Conservation (phyloP, 805 yeast genomes). For the Pichia membranifaciens region DNA sequence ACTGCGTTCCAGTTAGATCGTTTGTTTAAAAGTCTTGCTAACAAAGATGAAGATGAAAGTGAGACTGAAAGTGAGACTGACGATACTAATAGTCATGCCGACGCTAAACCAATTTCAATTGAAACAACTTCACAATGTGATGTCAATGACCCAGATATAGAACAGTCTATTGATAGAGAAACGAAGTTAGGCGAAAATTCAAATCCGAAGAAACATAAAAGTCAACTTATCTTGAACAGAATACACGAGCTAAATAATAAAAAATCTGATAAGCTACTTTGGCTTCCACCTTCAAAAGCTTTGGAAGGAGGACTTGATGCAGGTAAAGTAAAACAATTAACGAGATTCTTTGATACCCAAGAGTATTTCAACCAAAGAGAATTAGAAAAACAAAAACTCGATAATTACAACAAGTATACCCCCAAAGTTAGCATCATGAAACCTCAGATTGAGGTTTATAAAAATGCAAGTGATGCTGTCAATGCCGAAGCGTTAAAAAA, state of each 20-base stretch:
- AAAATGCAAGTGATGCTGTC: conserved; percentile 84
- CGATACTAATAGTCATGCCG: too few relatives aligned
- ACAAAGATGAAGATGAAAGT: conserved; percentile 15
- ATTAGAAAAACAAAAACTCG: conserved; percentile 56
- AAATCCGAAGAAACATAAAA: conserved; percentile 20
- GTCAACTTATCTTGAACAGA: conserved; percentile 13
- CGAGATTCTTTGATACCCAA: conserved; percentile 65
- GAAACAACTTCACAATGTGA: too few relatives aligned
- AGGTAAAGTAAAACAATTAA: conserved; percentile 56
- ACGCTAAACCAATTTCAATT: too few relatives aligned
- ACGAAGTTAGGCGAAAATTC: too few relatives aligned
- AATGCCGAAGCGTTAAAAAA: conserved; percentile 8
- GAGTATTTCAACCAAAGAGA: conserved; percentile 89
- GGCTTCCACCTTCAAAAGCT: conserved; percentile 18
- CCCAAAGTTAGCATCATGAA: conserved; percentile 72
- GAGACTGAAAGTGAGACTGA: conserved; percentile 9
- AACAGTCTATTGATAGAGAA: not conserved
- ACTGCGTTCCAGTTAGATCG: conserved; percentile 83
- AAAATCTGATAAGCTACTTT: conserved; percentile 13
- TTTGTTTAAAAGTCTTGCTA: conserved; percentile 46
- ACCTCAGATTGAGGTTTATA: conserved; percentile 88
- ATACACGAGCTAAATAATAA: conserved; percentile 16
- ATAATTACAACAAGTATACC: conserved; percentile 48
- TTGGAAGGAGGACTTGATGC: conserved; percentile 19
- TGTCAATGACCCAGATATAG: too few relatives aligned